Percentiles rank a stretch among this genome's conserved stretches.
Evolutionary conservation across 257 asterid genomes (phyloP).

Genomic region (Primulina huaijiensis): DNA sequence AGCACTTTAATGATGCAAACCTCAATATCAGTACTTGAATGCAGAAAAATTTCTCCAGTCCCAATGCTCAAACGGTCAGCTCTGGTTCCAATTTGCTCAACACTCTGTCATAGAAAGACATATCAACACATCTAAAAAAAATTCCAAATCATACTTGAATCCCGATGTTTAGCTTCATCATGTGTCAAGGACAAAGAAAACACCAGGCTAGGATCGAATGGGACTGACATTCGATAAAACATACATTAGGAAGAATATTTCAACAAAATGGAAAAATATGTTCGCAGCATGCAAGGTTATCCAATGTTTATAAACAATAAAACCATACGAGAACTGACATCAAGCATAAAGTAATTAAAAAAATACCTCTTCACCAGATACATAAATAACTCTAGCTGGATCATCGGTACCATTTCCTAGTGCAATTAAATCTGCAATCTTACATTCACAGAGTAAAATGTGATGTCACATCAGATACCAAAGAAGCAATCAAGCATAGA

Average conservation of each 20-base stretch:
- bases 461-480: conserved; percentile 20
- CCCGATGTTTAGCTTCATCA: conserved; percentile 13
- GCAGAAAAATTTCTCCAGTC: conserved; percentile 59
- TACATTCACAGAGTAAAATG: conserved; percentile 29
- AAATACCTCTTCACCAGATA: conserved; percentile 96
- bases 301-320: conserved; percentile 18
- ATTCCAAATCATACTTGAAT: conserved; percentile 1
- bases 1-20: conserved; percentile 33
- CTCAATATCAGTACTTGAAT: conserved; percentile 91
- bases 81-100: conserved; percentile 90
- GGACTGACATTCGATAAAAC: neutral
- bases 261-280: conserved; percentile 8
- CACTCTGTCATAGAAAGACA: conserved; percentile 56
- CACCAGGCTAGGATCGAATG: neutral
- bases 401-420: conserved; percentile 47
- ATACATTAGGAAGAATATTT: conserved; percentile 4
- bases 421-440: conserved; percentile 83
- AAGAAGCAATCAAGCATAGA: neutral
- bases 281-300: conserved; percentile 1
- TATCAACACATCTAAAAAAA: conserved; percentile 4
- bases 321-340: conserved; percentile 16
- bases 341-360: conserved; percentile 14
- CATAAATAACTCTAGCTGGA: conserved; percentile 75
- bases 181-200: neutral
- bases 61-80: conserved; percentile 78